Evolutionary conservation across 495 filamentous ascomycete genomes (phyloP).

Genomic region (Neurospora sp.): DNA sequence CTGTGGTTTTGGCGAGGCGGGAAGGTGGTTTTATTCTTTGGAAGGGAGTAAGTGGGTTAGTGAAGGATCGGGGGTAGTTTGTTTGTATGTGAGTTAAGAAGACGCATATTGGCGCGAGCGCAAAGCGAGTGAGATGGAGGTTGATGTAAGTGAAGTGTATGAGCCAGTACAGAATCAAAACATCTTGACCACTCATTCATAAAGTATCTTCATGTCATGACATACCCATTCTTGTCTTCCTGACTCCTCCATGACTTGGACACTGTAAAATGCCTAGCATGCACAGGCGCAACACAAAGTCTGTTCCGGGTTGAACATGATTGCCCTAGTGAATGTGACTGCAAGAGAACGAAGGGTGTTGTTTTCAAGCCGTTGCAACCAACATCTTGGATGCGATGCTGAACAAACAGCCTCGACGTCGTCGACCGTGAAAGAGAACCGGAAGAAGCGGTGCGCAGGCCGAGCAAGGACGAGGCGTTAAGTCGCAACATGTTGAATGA

Average conservation of each 20-base stretch:
- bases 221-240: conserved; percentile 1
- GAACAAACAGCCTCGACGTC: not conserved
- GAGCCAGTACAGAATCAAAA: not conserved
- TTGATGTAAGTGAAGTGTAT: not conserved
- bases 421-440: not conserved
- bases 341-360: not conserved
- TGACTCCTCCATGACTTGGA: not conserved
- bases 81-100: not conserved
- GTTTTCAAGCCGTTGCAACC: not conserved
- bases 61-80: not conserved
- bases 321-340: not conserved
- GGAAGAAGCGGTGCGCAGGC: not conserved
- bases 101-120: not conserved
- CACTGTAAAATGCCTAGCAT: conserved; percentile 34
- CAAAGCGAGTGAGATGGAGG: not conserved
- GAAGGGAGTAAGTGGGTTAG: not conserved
- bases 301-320: not conserved
- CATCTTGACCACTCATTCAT: not conserved
- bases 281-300: conserved; percentile 14
- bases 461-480: not conserved
- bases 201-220: too few relatives aligned
- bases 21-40: not conserved
- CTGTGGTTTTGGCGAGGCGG: conserved; percentile 2
- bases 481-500: not conserved
- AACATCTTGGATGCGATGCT: not conserved